Percentiles rank a stretch among this genome's conserved stretches.
phyloP scores from a whole-genome alignment of 352 stramenopile genomes.

The Phytophthora multivora region DNA sequence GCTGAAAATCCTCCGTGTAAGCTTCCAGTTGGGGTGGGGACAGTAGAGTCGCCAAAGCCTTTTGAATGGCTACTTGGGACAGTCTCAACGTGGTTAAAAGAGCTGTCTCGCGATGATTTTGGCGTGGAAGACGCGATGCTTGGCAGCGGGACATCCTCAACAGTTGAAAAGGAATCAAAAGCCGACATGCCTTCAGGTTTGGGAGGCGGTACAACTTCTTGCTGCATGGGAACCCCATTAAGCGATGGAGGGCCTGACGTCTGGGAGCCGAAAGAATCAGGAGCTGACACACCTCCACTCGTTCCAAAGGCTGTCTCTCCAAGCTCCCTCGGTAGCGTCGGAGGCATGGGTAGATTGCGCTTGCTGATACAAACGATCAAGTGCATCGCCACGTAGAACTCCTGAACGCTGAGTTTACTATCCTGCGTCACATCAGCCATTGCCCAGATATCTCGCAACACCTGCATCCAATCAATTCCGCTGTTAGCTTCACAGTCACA shows the following conservation, averaged over 20 bases:
- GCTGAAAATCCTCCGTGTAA: constrained; percentile 24
- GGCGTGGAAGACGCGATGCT: constrained; percentile 32
- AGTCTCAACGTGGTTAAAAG: constrained; percentile 24
- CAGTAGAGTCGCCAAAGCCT: constrained; percentile 14
- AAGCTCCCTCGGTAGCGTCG: constrained; percentile 72
- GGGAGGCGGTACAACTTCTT: constrained; percentile 14
- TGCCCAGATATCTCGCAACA: constrained; percentile 91
- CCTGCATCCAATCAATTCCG: constrained; percentile 23
- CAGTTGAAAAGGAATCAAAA: constrained; percentile 55
- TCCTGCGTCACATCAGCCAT: constrained; percentile 92
- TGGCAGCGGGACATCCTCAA: constrained; percentile 37
- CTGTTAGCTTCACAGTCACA: not conserved
- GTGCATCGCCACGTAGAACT: constrained; percentile 97
- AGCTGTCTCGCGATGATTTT: constrained; percentile 23
- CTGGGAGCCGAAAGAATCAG: constrained; percentile 17
- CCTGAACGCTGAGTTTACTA: constrained; percentile 90
- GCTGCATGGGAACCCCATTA: constrained; percentile 22
- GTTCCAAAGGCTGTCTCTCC: constrained; percentile 65
- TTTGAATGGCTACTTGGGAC: constrained; percentile 7
- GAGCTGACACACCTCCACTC: not conserved
- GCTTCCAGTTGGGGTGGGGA: constrained; percentile 15
- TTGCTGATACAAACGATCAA: constrained; percentile 96
- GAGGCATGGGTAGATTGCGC: constrained; percentile 76
- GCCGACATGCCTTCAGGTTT: constrained; percentile 57
- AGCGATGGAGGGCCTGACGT: constrained; percentile 21